Base-by-base conservation (phyloP, 345 rosid species). In the Pugionium cornutum region DNA sequence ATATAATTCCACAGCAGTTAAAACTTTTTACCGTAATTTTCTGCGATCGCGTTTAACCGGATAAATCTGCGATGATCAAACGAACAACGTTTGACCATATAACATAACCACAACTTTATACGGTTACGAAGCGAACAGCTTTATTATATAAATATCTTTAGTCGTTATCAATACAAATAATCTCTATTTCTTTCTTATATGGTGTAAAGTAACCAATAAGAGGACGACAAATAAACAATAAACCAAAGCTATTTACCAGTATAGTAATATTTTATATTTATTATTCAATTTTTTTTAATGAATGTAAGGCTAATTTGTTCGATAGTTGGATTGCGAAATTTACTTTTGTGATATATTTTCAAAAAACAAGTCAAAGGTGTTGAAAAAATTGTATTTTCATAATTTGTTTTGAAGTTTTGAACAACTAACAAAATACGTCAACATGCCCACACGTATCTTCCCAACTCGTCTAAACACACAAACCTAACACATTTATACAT, bases 401-500 rank as follows among this genome's bases (percentile, higher is more conserved):
- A 58, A 40, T 18, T 48, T 28, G 50, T 41, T 39, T 64, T 28
- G 42, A 54, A 49, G 67, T 58, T 31, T 51, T 66, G 9, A 71
- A 66, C 76, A 58, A 30, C 26, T 66, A 65, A 65, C 76, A 66
- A 65, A 66, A 27, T 44, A 58, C 55, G 67, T 65, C 61, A 10
- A n/a, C n/a, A 58, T 58, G 50, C 53, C 46, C 35, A 58, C 67
- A 72, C 71, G 71, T 65, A 72, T 42, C 62, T 58, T 30, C 18
- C 0, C 28, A 26, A 26, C 51, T 58, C 76, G 71, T 72, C 67
- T 73, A 66, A 42, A 65, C 58, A 72, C 57, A 34, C 70, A 72
- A 65, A 58, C 76, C 67, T 73, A 73, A 73, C 62, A 58, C 56
- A n/a, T 73, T 18, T 56, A 50, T 51, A 45, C 43, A 58, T 51